Base-by-base conservation (phyloP, 2,329 filamentous ascomycete genomes). In the Fonsecaea pedrosoi region DNA sequence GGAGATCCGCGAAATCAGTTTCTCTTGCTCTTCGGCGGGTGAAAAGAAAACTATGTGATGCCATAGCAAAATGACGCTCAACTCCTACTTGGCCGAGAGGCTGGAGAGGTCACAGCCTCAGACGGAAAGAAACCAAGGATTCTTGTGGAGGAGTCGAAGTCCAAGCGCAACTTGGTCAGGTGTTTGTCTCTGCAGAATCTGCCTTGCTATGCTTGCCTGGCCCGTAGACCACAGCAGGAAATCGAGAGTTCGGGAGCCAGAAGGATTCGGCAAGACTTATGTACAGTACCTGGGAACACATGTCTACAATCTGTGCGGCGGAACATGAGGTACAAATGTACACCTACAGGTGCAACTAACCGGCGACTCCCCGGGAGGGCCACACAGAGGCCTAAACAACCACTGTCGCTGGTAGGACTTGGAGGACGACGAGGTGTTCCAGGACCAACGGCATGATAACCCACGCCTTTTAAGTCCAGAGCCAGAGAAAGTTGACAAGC, bases 291-390 rank as follows among this genome's bases (percentile, higher is more conserved):
- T 54, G 5, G 45, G 15, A 60, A 10, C 57, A 35, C 42, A 25
- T n/a, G 48, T 10, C 59, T 25, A 45, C 59, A 35, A 15, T 54
- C 34, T 45, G n/a, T 7, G 1, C 54, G 30, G 30, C 30, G 30
- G 30, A 32, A 32, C 4, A 32, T 5, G 25, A 25, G 25, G 25
- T 25, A 25, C 25, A 32, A 2, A 5, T 6, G 30, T 32, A 32
- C 30, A 32, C 30, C 30, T 55, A 18, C 8, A 10, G 40, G 9
- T 15, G 48, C 48, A 56, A 37, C 53, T 48, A 38, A 56, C 60
- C 60, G 60, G 53, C 37, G 53, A 48, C 60, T 56, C 54, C 48
- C 60, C 60, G 60, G 60, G 15, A 10, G 5, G 35, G 15, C 35
- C 21, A 34, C 5, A 34, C 5, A 34, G 48, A 54, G 35, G 38